Conservation (phyloP, 2,329 filamentous ascomycete genomes). For the Colletotrichum acutatum region DNA sequence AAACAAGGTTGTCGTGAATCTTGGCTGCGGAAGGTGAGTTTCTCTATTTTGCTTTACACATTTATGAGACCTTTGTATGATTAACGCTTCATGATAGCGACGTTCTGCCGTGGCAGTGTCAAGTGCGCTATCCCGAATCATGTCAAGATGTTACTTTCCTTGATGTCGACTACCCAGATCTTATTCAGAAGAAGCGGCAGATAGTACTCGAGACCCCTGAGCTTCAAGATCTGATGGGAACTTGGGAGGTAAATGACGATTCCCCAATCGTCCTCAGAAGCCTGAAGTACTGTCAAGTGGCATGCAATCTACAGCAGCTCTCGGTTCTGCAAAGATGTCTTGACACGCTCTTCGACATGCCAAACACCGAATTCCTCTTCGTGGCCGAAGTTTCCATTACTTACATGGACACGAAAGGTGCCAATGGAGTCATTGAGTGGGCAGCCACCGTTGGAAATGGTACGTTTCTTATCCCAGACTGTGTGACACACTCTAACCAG, state of each 20-base stretch:
- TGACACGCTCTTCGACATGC: slow-evolving; percentile 65
- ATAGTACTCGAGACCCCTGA: slow-evolving; percentile 73
- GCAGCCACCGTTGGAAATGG: slow-evolving; percentile 76
- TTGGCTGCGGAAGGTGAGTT: slow-evolving; percentile 90
- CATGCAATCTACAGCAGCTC: slow-evolving; percentile 82
- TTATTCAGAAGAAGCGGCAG: slow-evolving; percentile 79
- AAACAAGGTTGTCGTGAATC: slow-evolving; percentile 82
- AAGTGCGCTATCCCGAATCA: slow-evolving; percentile 70
- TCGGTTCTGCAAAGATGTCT: slow-evolving; percentile 69
- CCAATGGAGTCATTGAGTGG: slow-evolving; percentile 83
- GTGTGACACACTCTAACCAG: slow-evolving; percentile 34
- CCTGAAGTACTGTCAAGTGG: slow-evolving; percentile 80
- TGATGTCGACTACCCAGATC: slow-evolving; percentile 86
- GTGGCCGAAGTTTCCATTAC: slow-evolving; percentile 91
- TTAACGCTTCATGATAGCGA: slow-evolving; percentile 65
- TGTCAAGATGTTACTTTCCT: slow-evolving; percentile 75
- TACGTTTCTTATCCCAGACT: slow-evolving; percentile 48
- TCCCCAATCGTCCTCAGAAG: slow-evolving; percentile 69
- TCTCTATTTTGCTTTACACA: not conserved
- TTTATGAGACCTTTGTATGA: not conserved
- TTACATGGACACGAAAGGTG: slow-evolving; percentile 82
- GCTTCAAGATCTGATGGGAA: slow-evolving; percentile 68
- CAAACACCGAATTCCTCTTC: slow-evolving; percentile 72
- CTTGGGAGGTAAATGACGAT: slow-evolving; percentile 63
- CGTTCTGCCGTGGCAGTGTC: slow-evolving; percentile 85